Evolutionary conservation across 78 protist species (phyloP).

Genomic region (Pigoraptor vietnamica): DNA sequence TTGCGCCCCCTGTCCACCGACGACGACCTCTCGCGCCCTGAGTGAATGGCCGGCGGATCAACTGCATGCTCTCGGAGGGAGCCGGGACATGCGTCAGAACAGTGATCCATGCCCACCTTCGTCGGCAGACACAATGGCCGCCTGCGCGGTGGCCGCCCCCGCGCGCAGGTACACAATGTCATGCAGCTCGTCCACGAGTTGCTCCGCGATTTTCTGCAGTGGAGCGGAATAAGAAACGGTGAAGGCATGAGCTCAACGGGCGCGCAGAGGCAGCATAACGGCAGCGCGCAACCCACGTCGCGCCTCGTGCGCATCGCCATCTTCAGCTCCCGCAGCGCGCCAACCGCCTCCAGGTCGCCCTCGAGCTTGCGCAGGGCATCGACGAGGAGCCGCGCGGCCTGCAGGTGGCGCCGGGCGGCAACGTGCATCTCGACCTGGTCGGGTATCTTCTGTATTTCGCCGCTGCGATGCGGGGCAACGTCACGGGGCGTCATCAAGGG

Average conservation of each 20-base stretch:
- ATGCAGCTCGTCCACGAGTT: not conserved
- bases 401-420: not conserved
- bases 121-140: too few species aligned
- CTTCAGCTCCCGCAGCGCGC: not conserved
- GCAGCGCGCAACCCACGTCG: not conserved
- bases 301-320: not conserved
- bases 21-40: too few species aligned
- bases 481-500: not conserved
- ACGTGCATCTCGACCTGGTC: not conserved
- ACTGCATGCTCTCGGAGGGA: too few species aligned
- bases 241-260: too few species aligned
- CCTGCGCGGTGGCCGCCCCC: too few species aligned
- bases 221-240: too few species aligned
- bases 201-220: not conserved
- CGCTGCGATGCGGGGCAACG: not conserved
- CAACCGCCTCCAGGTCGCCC: not conserved
- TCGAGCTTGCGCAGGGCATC: not conserved
- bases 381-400: not conserved
- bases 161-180: not conserved
- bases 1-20: too few species aligned
- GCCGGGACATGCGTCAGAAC: too few species aligned
- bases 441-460: not conserved
- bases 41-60: too few species aligned
- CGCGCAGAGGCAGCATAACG: too few species aligned
- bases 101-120: too few species aligned